These are phyloP conservation scores for Botrytis porri DNA, from an alignment of 2,329 filamentous ascomycete species.

Conservation along the genomic window DNA sequence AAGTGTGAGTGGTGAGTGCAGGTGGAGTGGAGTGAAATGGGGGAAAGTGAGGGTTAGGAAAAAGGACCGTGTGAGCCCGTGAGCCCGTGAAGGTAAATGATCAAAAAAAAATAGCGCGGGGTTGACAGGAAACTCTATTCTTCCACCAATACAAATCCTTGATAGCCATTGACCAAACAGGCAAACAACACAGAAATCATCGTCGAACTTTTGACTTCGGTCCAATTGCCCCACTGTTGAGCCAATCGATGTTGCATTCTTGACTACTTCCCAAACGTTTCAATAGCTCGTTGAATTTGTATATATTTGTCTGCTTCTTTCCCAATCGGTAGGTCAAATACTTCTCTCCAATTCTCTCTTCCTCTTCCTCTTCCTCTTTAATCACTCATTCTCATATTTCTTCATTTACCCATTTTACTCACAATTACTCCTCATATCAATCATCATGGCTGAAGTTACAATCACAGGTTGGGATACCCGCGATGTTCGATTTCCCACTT, in stretches of 20 bases:
- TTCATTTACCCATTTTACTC: not conserved
- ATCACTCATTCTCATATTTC: not conserved
- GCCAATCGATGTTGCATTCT: not conserved
- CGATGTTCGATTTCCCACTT: slow-evolving; percentile 83
- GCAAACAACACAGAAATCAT: slow-evolving; percentile 7
- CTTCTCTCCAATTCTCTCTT: not conserved
- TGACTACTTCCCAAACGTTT: not conserved
- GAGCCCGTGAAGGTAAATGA: not conserved
- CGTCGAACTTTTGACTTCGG: not conserved
- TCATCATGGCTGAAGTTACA: slow-evolving; percentile 56
- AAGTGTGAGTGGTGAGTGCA: not conserved
- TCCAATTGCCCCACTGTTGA: slow-evolving; percentile 7
- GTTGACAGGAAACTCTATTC: slow-evolving; percentile 10
- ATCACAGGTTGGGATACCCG: slow-evolving; percentile 70
- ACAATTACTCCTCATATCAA: not conserved
- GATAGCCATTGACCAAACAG: not conserved
- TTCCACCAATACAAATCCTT: slow-evolving; percentile 12
- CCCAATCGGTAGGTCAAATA: too few species aligned
- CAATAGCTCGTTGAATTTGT: not conserved
- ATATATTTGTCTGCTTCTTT: slow-evolving; percentile 11
- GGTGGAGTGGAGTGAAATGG: not conserved
- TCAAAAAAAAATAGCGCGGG: slow-evolving; percentile 14
- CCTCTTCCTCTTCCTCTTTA: not conserved
- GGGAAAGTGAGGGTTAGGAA: not conserved
- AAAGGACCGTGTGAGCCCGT: not conserved